Conservation (phyloP, 306 rosid genomes). For the Acmispon strigosus region DNA sequence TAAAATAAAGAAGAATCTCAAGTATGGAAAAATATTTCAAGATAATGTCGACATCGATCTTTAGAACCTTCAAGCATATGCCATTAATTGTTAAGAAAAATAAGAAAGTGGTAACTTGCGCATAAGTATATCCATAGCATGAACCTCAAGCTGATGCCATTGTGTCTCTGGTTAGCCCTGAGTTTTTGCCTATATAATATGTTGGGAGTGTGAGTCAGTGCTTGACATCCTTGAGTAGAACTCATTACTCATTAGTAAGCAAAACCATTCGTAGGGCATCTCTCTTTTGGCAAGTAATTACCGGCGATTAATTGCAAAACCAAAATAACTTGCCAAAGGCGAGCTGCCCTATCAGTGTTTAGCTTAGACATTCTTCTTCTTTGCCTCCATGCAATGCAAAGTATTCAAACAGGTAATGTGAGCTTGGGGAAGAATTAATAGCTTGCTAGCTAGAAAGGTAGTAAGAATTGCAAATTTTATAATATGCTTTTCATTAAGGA, state of each 20-base stretch:
- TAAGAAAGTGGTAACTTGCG: neutral
- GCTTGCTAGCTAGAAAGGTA: too few species aligned
- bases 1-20: neutral
- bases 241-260: conserved; percentile 10
- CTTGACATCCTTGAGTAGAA: neutral
- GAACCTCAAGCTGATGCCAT: conserved; percentile 3
- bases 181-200: conserved; percentile 21
- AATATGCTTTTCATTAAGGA: too few species aligned
- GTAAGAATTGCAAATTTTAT: too few species aligned
- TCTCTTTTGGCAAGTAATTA: conserved; percentile 28
- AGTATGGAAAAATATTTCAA: neutral
- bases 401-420: neutral
- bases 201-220: neutral
- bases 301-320: too few species aligned
- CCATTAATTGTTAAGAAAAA: neutral
- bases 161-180: neutral
- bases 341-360: conserved; percentile 32
- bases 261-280: conserved; percentile 14
- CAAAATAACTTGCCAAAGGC: conserved; percentile 27
- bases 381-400: neutral
- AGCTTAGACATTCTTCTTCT: neutral
- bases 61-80: too few species aligned
- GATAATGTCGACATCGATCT: neutral
- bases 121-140: conserved; percentile 16
- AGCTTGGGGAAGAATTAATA: too few species aligned